Conservation (phyloP, 495 filamentous ascomycete genomes). For the Apiosordaria backusii region DNA sequence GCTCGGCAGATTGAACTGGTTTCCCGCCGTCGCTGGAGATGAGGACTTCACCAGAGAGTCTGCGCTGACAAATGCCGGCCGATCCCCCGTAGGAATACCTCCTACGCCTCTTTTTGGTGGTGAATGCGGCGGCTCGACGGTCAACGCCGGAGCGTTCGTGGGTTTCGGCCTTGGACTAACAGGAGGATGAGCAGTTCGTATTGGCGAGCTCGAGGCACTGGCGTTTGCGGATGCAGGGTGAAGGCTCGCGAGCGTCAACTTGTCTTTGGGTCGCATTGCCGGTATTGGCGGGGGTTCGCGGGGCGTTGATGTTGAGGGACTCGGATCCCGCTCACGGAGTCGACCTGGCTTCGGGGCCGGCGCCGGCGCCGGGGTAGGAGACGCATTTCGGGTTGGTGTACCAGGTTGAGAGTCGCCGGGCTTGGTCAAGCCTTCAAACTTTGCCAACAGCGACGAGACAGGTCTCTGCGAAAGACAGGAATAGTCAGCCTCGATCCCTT, state of each 20-base stretch:
- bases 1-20: conserved; percentile 52
- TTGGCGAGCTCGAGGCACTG: conserved; percentile 27
- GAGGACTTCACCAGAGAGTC: conserved; percentile 47
- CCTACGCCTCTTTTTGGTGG: conserved; percentile 55
- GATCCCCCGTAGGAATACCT: conserved; percentile 36
- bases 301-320: conserved; percentile 38
- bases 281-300: conserved; percentile 49
- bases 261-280: conserved; percentile 41
- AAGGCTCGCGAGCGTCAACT: conserved; percentile 22
- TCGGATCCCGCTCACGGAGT: conserved; percentile 48
- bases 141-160: conserved; percentile 61
- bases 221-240: conserved; percentile 23
- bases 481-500: conserved; percentile 21
- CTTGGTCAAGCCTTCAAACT: conserved; percentile 84
- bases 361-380: conserved; percentile 28
- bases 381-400: conserved; percentile 35
- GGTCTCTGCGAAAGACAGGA: conserved; percentile 52
- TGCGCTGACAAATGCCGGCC: conserved; percentile 41
- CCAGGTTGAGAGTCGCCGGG: conserved; percentile 38
- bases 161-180: conserved; percentile 48
- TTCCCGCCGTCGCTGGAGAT: conserved; percentile 49
- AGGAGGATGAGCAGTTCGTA: conserved; percentile 30
- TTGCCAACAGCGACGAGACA: conserved; percentile 86
- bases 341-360: conserved; percentile 33
- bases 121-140: conserved; percentile 70